Percentiles rank a stretch among this genome's conserved stretches.
Evolutionary conservation across 768 basidiomycete species (phyloP).

Genomic region (Rhizopogon salebrosus): DNA sequence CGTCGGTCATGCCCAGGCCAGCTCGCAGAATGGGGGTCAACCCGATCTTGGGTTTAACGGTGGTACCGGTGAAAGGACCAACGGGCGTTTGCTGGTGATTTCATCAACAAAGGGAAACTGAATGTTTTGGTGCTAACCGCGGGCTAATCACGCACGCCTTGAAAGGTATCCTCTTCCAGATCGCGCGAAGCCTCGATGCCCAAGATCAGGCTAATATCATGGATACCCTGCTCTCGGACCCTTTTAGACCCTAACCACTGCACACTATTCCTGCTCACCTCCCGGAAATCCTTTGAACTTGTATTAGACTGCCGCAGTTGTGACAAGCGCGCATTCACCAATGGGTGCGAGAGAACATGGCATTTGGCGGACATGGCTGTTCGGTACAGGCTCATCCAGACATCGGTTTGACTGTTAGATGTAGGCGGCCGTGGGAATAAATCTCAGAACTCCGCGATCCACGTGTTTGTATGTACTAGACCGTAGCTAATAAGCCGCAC

Average conservation of each 20-base stretch:
- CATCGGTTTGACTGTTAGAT: neutral
- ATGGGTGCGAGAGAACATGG: constrained; percentile 61
- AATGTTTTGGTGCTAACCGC: constrained; percentile 2
- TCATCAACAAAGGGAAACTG: neutral
- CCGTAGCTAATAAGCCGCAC: too few species aligned
- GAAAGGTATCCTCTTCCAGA: constrained; percentile 57
- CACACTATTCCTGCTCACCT: constrained; percentile 38
- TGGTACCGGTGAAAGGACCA: constrained; percentile 69
- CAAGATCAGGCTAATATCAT: constrained; percentile 69
- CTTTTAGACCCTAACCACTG: constrained; percentile 1
- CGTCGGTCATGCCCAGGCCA: constrained; percentile 90
- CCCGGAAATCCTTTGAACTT: constrained; percentile 70
- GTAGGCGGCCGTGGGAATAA: too few species aligned
- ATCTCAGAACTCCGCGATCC: too few species aligned
- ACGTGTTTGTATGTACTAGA: too few species aligned
- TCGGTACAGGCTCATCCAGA: neutral
- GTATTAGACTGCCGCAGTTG: constrained; percentile 61
- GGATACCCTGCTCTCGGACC: constrained; percentile 53
- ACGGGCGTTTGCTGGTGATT: constrained; percentile 67
- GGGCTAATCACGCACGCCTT: constrained; percentile 46
- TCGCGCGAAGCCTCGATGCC: constrained; percentile 79
- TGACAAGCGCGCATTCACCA: constrained; percentile 70
- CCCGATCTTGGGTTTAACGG: constrained; percentile 74
- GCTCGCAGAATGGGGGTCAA: constrained; percentile 90
- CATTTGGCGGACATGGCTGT: constrained; percentile 28